A percentile compares a stretch with the other conserved stretches of the same genome.
Conservation (phyloP, 164 flowering plant genomes). For the Vitis rupestris region DNA sequence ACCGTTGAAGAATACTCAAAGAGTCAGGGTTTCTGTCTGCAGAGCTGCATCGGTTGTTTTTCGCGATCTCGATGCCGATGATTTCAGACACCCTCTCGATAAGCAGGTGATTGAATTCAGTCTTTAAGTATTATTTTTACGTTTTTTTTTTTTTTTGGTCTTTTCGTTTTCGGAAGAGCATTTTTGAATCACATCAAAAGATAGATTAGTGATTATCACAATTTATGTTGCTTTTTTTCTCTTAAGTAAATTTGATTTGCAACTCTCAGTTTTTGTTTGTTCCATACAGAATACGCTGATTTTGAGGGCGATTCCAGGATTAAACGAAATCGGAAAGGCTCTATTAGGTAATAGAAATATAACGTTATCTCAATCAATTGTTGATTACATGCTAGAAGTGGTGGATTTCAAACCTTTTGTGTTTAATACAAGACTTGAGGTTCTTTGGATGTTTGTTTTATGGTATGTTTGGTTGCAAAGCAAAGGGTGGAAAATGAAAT, state of each 20-base stretch:
- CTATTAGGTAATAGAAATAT: constrained; percentile 39
- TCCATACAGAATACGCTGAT: constrained; percentile 56
- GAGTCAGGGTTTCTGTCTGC: constrained; percentile 22
- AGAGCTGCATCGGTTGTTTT: constrained; percentile 48
- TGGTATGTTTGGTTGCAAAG: neutral
- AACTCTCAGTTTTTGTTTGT: neutral
- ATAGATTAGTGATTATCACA: no score
- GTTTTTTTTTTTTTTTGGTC: neutral
- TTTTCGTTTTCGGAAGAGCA: no score
- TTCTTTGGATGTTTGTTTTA: neutral
- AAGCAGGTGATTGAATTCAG: constrained; percentile 39
- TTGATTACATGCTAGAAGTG: neutral
- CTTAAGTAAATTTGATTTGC: no score
- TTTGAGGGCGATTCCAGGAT: constrained; percentile 69
- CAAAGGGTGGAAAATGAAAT: neutral
- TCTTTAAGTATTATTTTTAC: neutral
- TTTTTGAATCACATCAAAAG: no score
- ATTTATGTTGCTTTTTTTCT: no score
- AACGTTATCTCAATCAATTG: neutral
- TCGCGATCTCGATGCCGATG: constrained; percentile 68
- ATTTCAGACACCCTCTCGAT: constrained; percentile 75
- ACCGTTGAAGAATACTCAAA: constrained; percentile 7
- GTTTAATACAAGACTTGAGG: neutral
- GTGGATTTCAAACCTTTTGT: neutral
- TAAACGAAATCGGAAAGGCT: constrained; percentile 59